Evolutionary conservation across 1,284 basidiomycete genomes (phyloP), one percentile per base, ranked within the genome.

Genomic region (Boletus hoseneyae): DNA sequence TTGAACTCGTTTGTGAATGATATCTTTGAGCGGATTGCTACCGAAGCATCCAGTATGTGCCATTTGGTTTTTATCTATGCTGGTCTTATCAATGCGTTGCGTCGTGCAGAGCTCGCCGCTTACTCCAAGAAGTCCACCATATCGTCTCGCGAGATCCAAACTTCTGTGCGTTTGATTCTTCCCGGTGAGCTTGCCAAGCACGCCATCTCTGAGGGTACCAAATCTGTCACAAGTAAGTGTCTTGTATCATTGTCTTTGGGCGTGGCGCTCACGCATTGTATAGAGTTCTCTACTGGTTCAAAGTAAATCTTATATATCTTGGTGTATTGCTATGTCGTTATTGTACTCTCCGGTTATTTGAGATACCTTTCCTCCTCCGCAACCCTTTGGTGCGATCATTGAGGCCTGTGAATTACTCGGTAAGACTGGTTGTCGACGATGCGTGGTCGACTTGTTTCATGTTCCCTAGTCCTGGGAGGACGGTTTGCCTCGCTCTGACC

Each of bases 101-200:
- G 29, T 2, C 9, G 12, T 33, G 12, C 76, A 80, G 79, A 87
- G 70, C 81, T 90, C 57, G 87, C 87, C 21, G 76, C 80, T 2
- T 89, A 90, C 76, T 87, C 85, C 62, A 87, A 87, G 77, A 86
- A 87, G 73, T 85, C 85, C 9, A 90, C 87, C 45, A 89, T 90
- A 70, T 88, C 87, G 47, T 88, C 86, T 47, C 84, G 87, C 52
- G 87, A 90, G 67, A 89, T 90, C 62, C 87, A 89, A 70, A 89
- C 87, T 0, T 74, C 87, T 15, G 86, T 88, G 43, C 84, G 87
- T 54, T 73, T 90, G 51, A 88, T 90, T 69, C 81, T 89, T 33
- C 87, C 87, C 45, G 83, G 82, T 66, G 84, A 84, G 60, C 73
- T 82, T 16, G 78, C 79, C 34, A 83, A 83, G 72, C 80, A 80